Conservation (phyloP, 1,284 basidiomycete species). For the Cystobasidium sp. region DNA sequence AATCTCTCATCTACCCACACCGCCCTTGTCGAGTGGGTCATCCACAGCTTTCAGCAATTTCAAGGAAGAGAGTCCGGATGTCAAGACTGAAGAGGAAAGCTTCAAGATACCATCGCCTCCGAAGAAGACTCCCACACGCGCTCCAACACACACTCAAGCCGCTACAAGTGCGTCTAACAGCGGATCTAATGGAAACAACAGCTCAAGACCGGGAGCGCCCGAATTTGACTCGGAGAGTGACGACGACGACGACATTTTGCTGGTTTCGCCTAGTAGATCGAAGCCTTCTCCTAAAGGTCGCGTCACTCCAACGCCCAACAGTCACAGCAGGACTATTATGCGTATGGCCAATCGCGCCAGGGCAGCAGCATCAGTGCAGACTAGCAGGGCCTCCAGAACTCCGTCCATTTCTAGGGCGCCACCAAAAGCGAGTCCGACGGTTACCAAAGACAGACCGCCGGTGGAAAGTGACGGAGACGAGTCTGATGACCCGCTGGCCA, state of each 20-base stretch:
- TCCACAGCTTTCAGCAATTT: neutral
- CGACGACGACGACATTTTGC: constrained; percentile 26
- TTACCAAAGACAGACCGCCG: constrained; percentile 9
- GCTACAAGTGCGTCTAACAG: neutral
- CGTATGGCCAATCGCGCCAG: neutral
- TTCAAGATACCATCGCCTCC: constrained; percentile 28
- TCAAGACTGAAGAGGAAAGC: constrained; percentile 3
- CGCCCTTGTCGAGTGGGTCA: constrained; percentile 20
- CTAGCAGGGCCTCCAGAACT: neutral
- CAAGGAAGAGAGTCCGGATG: constrained; percentile 2
- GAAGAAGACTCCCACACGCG: constrained; percentile 1
- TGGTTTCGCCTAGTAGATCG: constrained; percentile 7
- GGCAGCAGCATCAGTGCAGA: neutral
- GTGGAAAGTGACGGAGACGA: neutral
- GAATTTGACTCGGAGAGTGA: neutral
- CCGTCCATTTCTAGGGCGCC: neutral
- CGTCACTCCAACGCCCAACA: neutral
- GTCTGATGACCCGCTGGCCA: constrained; percentile 14
- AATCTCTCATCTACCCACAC: constrained; percentile 15
- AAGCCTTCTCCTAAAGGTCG: neutral
- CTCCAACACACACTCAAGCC: neutral
- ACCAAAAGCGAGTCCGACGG: neutral
- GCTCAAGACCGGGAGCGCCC: neutral
- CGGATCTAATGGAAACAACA: neutral
- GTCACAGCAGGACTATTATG: neutral